Percentiles rank a stretch among this genome's conserved stretches.
phyloP scores from a whole-genome alignment of 345 rosid genomes.

The Camelina hispida region DNA sequence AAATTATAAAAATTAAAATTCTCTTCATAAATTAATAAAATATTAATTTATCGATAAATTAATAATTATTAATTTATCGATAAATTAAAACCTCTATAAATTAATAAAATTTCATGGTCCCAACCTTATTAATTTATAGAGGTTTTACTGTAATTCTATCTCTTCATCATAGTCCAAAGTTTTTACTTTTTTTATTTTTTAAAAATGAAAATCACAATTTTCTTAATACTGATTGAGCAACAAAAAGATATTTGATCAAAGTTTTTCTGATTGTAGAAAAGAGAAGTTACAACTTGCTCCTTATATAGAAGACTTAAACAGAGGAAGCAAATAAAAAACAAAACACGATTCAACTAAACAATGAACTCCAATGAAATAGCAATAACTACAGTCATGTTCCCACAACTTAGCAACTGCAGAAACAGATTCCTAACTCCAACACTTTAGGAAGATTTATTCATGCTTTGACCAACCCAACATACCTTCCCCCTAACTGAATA shows the following conservation, averaged over 20 bases:
- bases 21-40: no score
- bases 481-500: slow-evolving; percentile 8
- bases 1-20: no score
- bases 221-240: no score
- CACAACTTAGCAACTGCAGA: not conserved
- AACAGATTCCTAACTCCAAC: not conserved
- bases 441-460: not conserved
- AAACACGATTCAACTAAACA: not conserved
- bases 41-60: no score
- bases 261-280: not conserved
- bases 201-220: no score
- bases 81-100: no score
- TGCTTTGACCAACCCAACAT: not conserved
- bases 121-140: no score
- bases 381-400: not conserved
- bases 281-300: not conserved
- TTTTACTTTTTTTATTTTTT: no score
- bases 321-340: not conserved
- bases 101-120: no score
- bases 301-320: not conserved
- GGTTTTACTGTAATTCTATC: no score
- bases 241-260: not conserved
- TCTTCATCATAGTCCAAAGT: no score
- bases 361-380: not conserved
- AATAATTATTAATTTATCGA: no score